A percentile compares a stretch with the other conserved stretches of the same genome.
Evolutionary conservation across 208 protist genomes (phyloP).

Genomic region (Porcisia deanei): DNA sequence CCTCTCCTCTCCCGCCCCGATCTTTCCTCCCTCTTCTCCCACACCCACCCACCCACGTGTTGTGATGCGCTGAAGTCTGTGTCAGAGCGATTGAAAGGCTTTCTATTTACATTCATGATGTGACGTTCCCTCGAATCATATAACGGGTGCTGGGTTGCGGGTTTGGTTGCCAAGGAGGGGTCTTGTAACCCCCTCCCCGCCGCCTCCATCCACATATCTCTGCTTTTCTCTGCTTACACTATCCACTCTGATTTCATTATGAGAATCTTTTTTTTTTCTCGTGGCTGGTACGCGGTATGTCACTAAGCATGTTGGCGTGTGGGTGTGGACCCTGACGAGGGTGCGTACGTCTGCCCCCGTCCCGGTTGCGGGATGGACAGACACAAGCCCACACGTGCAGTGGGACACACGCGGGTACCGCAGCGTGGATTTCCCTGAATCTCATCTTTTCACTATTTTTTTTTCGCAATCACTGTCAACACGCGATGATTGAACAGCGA

Average conservation of each 20-base stretch:
- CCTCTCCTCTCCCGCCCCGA: slow-evolving; percentile 13
- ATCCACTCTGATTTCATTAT: too few species aligned
- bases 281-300: not conserved
- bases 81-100: not conserved
- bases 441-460: not conserved
- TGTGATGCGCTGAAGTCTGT: not conserved
- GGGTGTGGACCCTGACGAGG: not conserved
- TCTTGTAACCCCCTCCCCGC: too few species aligned
- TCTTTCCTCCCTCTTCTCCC: not conserved
- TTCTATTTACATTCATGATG: too few species aligned
- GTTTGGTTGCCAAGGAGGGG: too few species aligned
- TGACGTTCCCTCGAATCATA: too few species aligned
- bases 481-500: not conserved
- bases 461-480: not conserved
- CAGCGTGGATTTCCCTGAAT: not conserved
- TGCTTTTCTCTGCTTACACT: too few species aligned
- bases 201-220: too few species aligned
- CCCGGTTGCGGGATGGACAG: not conserved
- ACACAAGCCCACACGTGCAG: not conserved
- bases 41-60: too few species aligned
- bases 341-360: not conserved
- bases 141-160: too few species aligned
- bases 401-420: not conserved
- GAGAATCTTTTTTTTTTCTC: not conserved
- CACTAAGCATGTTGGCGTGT: not conserved